Conservation (phyloP, 805 yeast species). For the Clavispora fructus region DNA sequence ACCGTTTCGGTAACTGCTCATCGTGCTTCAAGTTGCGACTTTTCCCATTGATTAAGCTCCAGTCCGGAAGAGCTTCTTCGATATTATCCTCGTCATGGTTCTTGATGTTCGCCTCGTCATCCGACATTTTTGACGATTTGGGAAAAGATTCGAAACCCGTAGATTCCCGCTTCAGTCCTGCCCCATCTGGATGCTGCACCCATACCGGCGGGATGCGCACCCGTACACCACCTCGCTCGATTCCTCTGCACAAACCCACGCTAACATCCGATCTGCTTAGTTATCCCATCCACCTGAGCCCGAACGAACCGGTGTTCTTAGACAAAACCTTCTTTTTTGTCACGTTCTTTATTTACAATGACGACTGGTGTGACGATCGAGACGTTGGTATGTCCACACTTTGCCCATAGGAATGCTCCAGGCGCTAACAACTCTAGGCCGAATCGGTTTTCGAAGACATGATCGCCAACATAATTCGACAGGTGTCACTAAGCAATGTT, state of each 20-base stretch:
- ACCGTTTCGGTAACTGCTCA: conserved; percentile 57
- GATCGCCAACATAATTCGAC: conserved; percentile 27
- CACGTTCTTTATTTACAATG: neutral
- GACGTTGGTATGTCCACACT: conserved; percentile 8
- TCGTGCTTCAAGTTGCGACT: conserved; percentile 3
- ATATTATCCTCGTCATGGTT: conserved; percentile 20
- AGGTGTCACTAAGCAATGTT: conserved; percentile 22
- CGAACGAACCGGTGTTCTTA: neutral
- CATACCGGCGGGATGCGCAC: neutral
- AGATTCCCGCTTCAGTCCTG: too few relatives aligned
- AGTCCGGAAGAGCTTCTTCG: conserved; percentile 47
- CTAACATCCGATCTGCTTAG: neutral
- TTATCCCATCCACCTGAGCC: neutral
- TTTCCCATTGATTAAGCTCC: conserved; percentile 34
- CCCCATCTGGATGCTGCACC: neutral
- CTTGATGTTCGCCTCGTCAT: conserved; percentile 6
- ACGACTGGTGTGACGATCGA: conserved; percentile 9
- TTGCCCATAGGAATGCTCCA: neutral
- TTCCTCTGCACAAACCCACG: neutral
- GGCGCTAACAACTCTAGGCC: conserved; percentile 21
- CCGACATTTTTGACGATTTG: conserved; percentile 4
- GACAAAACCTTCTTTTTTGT: neutral
- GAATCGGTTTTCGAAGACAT: conserved; percentile 33
- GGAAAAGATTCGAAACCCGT: too few relatives aligned
- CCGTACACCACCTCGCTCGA: neutral